A percentile compares a stretch with the other conserved stretches of the same genome.
Conservation (phyloP, 345 rosid genomes). For the Pelargonium nanum region DNA sequence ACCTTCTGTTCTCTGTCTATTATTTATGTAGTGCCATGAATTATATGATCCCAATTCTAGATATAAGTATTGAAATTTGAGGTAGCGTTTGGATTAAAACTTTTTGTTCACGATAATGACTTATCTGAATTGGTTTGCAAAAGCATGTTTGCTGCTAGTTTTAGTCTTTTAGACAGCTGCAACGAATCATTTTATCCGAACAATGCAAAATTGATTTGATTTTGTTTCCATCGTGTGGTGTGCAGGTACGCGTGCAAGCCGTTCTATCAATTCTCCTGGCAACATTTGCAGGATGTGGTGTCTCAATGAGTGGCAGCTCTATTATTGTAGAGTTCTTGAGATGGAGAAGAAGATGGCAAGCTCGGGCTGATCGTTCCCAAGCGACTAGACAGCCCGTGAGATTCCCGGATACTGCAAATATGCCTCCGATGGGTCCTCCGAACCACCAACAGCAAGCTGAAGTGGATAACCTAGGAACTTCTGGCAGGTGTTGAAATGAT, state of each 20-base stretch:
- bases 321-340: constrained; percentile 66
- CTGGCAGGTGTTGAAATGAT: constrained; percentile 7
- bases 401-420: constrained; percentile 15
- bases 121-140: too few relatives aligned
- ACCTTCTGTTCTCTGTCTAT: too few relatives aligned
- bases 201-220: neutral
- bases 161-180: neutral
- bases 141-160: too few relatives aligned
- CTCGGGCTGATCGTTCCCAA: constrained; percentile 7
- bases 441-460: constrained; percentile 7
- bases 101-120: too few relatives aligned
- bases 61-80: too few relatives aligned
- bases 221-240: neutral
- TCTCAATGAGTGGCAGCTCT: constrained; percentile 73
- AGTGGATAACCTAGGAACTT: constrained; percentile 14
- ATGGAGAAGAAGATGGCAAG: constrained; percentile 54
- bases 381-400: constrained; percentile 14
- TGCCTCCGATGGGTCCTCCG: constrained; percentile 8
- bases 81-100: too few relatives aligned
- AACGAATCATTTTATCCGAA: neutral
- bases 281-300: constrained; percentile 76
- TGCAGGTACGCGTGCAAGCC: constrained; percentile 56
- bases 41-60: too few relatives aligned
- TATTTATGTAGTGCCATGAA: too few relatives aligned
- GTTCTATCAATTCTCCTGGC: constrained; percentile 68